Percentiles rank a stretch among this genome's conserved stretches.
Evolutionary conservation across 192 early-diverging fungal species (phyloP).

Genomic region (Fimicolochytrium jonesii): DNA sequence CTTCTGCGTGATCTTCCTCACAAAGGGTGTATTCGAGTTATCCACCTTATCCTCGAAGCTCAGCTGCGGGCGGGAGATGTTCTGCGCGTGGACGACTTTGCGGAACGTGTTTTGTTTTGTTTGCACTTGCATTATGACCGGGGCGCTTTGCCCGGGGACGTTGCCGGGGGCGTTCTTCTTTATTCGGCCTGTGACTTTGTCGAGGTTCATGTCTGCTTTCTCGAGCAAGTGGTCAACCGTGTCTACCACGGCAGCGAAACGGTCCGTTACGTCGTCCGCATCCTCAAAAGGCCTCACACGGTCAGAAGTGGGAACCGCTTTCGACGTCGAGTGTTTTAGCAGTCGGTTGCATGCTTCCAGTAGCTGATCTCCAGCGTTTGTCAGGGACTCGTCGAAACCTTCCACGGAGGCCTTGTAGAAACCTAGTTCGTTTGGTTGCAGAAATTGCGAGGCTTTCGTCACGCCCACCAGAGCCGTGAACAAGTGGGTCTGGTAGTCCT

Average conservation of each 20-base stretch:
- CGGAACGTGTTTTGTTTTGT: neutral
- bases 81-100: slow-evolving; percentile 21
- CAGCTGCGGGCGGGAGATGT: slow-evolving; percentile 81
- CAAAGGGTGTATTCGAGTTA: slow-evolving; percentile 76
- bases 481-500: slow-evolving; percentile 11
- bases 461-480: slow-evolving; percentile 18
- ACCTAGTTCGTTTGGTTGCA: slow-evolving; percentile 24
- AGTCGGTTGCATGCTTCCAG: slow-evolving; percentile 28
- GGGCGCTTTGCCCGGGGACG: neutral
- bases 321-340: slow-evolving; percentile 15
- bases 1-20: slow-evolving; percentile 76
- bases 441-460: slow-evolving; percentile 25
- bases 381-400: slow-evolving; percentile 15
- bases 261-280: slow-evolving; percentile 62
- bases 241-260: slow-evolving; percentile 64
- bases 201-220: slow-evolving; percentile 72
- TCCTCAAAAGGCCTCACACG: slow-evolving; percentile 56
- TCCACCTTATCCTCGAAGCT: slow-evolving; percentile 82
- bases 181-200: slow-evolving; percentile 55
- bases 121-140: slow-evolving; percentile 12
- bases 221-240: slow-evolving; percentile 79
- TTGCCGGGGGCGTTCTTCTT: neutral
- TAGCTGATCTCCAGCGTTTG: slow-evolving; percentile 1
- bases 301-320: no score
- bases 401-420: slow-evolving; percentile 23